Evolutionary conservation across 495 filamentous ascomycete genomes (phyloP).

Genomic region (Annulohypoxylon bovei): DNA sequence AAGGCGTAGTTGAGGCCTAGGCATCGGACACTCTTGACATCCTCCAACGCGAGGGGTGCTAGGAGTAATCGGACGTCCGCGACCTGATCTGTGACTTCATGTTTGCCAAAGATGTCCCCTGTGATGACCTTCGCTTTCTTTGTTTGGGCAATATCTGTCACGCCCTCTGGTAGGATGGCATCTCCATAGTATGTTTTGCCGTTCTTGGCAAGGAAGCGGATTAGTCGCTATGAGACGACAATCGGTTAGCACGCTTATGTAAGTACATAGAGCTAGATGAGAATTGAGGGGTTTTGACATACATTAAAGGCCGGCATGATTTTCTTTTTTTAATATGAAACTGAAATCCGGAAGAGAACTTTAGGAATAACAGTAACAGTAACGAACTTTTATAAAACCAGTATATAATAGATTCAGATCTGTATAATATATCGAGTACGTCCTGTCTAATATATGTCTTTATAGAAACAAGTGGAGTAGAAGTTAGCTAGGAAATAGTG

Average conservation of each 20-base stretch:
- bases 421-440: conserved; percentile 17
- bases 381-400: background rate
- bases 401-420: background rate
- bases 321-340: background rate
- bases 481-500: background rate
- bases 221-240: conserved; percentile 65
- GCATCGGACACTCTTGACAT: conserved; percentile 80
- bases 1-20: conserved; percentile 84
- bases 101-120: conserved; percentile 77
- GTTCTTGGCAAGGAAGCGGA: conserved; percentile 82
- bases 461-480: background rate
- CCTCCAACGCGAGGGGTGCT: conserved; percentile 71
- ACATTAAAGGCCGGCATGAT: conserved; percentile 40
- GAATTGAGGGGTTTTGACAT: conserved; percentile 28
- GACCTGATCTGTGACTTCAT: conserved; percentile 75
- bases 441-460: conserved; percentile 11
- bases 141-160: conserved; percentile 72
- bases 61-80: conserved; percentile 73
- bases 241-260: background rate
- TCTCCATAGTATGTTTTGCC: conserved; percentile 85
- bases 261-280: background rate
- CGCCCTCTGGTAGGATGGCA: conserved; percentile 75
- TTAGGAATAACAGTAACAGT: background rate
- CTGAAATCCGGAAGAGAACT: background rate
- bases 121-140: conserved; percentile 73